These are phyloP conservation scores for Podila clonocystis DNA, from an alignment of 192 early-diverging fungal species.

Conservation along the genomic window DNA sequence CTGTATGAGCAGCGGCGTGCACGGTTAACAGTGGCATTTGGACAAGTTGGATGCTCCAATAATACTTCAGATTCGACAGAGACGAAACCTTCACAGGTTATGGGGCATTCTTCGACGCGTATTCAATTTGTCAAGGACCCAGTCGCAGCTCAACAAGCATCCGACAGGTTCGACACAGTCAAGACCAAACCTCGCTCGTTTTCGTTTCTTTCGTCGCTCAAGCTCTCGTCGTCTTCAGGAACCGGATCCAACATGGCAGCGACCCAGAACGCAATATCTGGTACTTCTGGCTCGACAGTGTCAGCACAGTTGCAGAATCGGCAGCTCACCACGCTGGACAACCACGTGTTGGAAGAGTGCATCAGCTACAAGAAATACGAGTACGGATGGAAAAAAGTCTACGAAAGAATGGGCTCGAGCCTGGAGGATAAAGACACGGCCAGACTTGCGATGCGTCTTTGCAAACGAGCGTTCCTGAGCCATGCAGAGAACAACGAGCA, in stretches of 20 bases:
- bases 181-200: not conserved
- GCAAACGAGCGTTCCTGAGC: constrained; percentile 25
- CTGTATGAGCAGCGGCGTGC: constrained; percentile 23
- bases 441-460: constrained; percentile 29
- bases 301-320: constrained; percentile 5
- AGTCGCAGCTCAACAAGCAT: not conserved
- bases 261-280: not conserved
- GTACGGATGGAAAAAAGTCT: constrained; percentile 30
- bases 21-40: constrained; percentile 9
- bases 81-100: not conserved
- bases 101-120: not conserved
- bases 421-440: constrained; percentile 30
- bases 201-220: not conserved
- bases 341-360: constrained; percentile 38
- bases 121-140: not conserved
- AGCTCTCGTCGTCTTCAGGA: not conserved
- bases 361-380: constrained; percentile 34
- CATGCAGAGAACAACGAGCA: constrained; percentile 2
- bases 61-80: not conserved
- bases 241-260: not conserved
- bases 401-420: constrained; percentile 30
- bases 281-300: not conserved
- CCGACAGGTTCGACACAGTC: not conserved
- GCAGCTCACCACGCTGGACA: constrained; percentile 20
- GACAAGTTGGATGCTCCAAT: no score